These are phyloP conservation scores for Cyclotella cryptica DNA, from an alignment of 108 stramenopile species.

Conservation along the genomic window DNA sequence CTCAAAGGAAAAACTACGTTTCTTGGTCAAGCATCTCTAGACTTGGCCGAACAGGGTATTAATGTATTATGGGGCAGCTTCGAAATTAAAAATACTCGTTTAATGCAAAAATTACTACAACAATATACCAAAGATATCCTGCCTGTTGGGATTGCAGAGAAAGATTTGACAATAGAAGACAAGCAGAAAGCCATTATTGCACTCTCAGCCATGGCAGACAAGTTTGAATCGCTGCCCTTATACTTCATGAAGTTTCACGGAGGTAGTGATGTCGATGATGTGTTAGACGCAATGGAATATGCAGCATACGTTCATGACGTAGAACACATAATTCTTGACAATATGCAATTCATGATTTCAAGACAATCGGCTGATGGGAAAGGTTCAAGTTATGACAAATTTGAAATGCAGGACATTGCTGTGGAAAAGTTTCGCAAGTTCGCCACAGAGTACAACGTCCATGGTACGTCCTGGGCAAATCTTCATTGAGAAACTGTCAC, in stretches of 20 bases:
- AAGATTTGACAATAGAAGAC: slow-evolving; percentile 26
- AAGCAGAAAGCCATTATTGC: slow-evolving; percentile 48
- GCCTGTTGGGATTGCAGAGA: slow-evolving; percentile 57
- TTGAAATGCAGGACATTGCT: slow-evolving; percentile 93
- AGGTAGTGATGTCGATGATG: slow-evolving; percentile 91
- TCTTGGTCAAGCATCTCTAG: slow-evolving; percentile 90
- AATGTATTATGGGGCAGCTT: slow-evolving; percentile 97
- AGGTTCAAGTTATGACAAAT: slow-evolving; percentile 72
- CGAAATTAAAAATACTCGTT: slow-evolving; percentile 93
- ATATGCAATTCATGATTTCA: slow-evolving; percentile 99
- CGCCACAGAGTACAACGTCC: slow-evolving; percentile 95
- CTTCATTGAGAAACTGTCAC: background rate
- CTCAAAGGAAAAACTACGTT: slow-evolving; percentile 89
- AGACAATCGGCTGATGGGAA: slow-evolving; percentile 48
- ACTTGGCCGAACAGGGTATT: slow-evolving; percentile 91
- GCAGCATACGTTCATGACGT: slow-evolving; percentile 94
- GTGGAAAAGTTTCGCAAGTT: slow-evolving; percentile 97
- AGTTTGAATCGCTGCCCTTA: slow-evolving; percentile 90
- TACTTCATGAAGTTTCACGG: slow-evolving; percentile 97
- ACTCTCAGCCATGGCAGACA: slow-evolving; percentile 76
- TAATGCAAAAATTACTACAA: slow-evolving; percentile 93
- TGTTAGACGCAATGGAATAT: slow-evolving; percentile 98
- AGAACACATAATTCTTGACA: slow-evolving; percentile 94
- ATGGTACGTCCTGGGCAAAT: slow-evolving; percentile 36
- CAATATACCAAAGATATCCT: slow-evolving; percentile 83